Conservation (phyloP, 75 land plant species). For the Ceratopteris richardii region DNA sequence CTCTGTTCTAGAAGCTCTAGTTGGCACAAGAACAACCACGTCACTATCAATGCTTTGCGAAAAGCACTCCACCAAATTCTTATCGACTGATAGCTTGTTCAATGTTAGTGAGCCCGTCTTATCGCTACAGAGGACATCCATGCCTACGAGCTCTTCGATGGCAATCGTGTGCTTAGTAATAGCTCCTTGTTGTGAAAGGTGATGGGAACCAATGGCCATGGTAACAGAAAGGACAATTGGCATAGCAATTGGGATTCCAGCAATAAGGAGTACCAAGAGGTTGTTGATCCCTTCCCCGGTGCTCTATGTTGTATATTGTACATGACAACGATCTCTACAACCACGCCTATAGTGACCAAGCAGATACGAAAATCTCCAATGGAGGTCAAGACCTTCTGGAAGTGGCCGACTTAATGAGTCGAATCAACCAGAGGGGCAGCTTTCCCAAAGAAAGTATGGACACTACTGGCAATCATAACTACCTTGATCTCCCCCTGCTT, state of each 20-base stretch:
- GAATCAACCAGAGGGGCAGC: constrained; percentile 80
- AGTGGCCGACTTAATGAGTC: constrained; percentile 78
- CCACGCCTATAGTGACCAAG: constrained; percentile 44
- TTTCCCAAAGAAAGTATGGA: constrained; percentile 86
- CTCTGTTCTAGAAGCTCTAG: constrained; percentile 58
- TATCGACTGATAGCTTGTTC: too few species aligned
- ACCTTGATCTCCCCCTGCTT: constrained; percentile 88
- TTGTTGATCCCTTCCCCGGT: constrained; percentile 42
- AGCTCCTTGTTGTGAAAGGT: constrained; percentile 49
- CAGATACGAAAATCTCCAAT: constrained; percentile 50
- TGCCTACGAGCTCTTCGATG: constrained; percentile 87
- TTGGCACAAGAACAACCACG: constrained; percentile 33
- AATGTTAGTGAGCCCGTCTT: too few species aligned
- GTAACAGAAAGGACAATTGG: constrained; percentile 70
- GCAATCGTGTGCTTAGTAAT: constrained; percentile 95
- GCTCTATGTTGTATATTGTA: constrained; percentile 30
- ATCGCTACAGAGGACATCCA: constrained; percentile 91
- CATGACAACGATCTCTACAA: too few species aligned
- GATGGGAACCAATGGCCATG: constrained; percentile 71
- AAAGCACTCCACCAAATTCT: too few species aligned
- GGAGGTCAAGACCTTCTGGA: constrained; percentile 51
- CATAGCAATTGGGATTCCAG: constrained; percentile 72
- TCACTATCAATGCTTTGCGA: constrained; percentile 41
- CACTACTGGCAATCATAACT: constrained; percentile 76
- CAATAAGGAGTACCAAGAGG: constrained; percentile 56